Base-by-base conservation (phyloP, 768 basidiomycete genomes). In the Tricholoma hemisulphureum region DNA sequence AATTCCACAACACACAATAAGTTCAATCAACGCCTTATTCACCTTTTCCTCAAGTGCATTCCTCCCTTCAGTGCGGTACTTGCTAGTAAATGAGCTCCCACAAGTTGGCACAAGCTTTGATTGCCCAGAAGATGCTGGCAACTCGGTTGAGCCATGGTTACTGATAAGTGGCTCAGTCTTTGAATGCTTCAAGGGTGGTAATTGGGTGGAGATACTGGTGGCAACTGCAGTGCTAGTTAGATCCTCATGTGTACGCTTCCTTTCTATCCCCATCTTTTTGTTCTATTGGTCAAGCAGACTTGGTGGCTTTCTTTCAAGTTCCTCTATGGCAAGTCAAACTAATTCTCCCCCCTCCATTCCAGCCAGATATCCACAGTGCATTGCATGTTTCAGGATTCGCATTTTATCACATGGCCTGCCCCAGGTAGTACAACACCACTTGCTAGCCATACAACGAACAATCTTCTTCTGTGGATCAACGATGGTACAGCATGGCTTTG, bases 231-330 rank as follows among this genome's bases (percentile, higher is more conserved):
- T 26, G 45, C 45, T 7, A 3, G 23, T 48, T 28, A 48, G 45
- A 3, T 48, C 45, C 45, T 48, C 45, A 6, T 48, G 45, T 48
- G 45, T 46, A 46, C 45, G 26, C 45, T 48, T 48, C 23, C 23
- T 48, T 48, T 48, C 45, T 26, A 48, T 14, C 45, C 45, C 45
- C 51, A 51, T 51, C 51, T 37, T 51, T 8, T 51, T 24, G 35
- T 51, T 8, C 51, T 20, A 51, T 32, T 37, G 18, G 51, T 51
- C n/a, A 11, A 29, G 28, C 28, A 29, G 50, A 31, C 43, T 45
- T 2, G 50, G 28, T 35, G 31, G 28, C 32, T 29, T 51, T 4
- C 31, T 51, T 51, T 29, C 51, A 51, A 37, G 45, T 48, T 48
- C 35, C 51, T 51, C 51, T 32, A 51, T 51, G 3, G 51, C 35